Evolutionary conservation across 768 basidiomycete genomes (phyloP).

Genomic region (Omphalotus guepiniiformis): DNA sequence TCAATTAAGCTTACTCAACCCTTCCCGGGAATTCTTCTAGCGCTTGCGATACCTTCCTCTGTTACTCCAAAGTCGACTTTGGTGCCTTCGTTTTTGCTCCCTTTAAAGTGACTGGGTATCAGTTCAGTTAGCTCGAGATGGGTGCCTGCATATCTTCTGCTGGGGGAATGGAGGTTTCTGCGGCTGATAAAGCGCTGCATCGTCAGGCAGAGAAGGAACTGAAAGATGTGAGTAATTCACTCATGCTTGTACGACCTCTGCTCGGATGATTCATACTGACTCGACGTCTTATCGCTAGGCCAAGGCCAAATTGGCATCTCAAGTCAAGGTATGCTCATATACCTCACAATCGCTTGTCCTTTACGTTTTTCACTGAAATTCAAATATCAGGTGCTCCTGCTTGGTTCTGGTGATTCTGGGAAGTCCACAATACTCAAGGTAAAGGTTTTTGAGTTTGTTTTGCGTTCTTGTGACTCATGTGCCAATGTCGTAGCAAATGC

Average conservation of each 20-base stretch:
- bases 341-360: background rate
- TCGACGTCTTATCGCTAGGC: constrained; percentile 43
- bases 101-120: no score
- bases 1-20: background rate
- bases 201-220: constrained; percentile 73
- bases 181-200: constrained; percentile 64
- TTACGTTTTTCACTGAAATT: background rate
- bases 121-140: constrained; percentile 44
- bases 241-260: background rate
- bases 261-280: background rate
- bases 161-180: constrained; percentile 52
- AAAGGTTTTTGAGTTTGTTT: constrained; percentile 5
- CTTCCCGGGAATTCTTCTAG: background rate
- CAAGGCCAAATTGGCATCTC: constrained; percentile 61
- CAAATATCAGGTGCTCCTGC: constrained; percentile 62
- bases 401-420: constrained; percentile 92
- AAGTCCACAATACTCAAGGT: constrained; percentile 92
- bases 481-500: constrained; percentile 74
- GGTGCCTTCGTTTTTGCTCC: no score
- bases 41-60: background rate
- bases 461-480: background rate
- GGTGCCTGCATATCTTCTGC: constrained; percentile 76
- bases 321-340: constrained; percentile 62
- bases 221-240: constrained; percentile 52
- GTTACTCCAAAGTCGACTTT: no score